Evolutionary conservation across 306 rosid genomes (phyloP).

Genomic region (Castanea sativa): DNA sequence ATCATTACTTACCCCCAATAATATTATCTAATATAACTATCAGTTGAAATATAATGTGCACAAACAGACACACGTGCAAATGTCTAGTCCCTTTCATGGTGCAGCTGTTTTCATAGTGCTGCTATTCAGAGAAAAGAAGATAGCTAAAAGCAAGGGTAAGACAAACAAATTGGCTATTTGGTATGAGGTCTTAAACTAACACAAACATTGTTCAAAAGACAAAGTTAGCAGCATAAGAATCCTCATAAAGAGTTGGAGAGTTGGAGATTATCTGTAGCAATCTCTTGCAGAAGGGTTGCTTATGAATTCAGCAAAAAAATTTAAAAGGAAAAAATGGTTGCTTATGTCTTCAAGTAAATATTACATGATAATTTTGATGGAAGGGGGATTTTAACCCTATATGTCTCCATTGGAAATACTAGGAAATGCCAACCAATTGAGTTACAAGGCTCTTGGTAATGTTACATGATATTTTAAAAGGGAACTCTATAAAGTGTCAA

Average conservation of each 20-base stretch:
- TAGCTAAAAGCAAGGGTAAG: not conserved
- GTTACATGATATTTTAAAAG: not conserved
- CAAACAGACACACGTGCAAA: not conserved
- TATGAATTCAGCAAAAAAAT: not conserved
- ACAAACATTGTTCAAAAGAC: not conserved
- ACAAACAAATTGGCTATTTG: too few relatives aligned
- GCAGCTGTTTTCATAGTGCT: not conserved
- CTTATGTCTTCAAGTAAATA: not conserved
- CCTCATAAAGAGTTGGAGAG: not conserved
- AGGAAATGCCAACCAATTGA: too few relatives aligned
- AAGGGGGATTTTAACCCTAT: too few relatives aligned
- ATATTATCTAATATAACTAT: not conserved
- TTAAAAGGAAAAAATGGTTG: not conserved
- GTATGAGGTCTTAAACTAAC: too few relatives aligned
- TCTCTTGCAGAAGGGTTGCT: not conserved
- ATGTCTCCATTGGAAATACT: too few relatives aligned
- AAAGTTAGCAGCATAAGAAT: not conserved
- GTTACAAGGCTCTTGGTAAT: too few relatives aligned
- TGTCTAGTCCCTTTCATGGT: not conserved
- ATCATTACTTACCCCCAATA: not conserved
- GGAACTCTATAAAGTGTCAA: not conserved
- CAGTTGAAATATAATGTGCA: not conserved
- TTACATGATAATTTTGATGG: not conserved
- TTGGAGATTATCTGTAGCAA: not conserved
- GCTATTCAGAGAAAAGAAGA: not conserved